A percentile compares a stretch with the other conserved stretches of the same genome.
Conservation (phyloP, 164 flowering plant species). For the Tinospora cordifolia region DNA sequence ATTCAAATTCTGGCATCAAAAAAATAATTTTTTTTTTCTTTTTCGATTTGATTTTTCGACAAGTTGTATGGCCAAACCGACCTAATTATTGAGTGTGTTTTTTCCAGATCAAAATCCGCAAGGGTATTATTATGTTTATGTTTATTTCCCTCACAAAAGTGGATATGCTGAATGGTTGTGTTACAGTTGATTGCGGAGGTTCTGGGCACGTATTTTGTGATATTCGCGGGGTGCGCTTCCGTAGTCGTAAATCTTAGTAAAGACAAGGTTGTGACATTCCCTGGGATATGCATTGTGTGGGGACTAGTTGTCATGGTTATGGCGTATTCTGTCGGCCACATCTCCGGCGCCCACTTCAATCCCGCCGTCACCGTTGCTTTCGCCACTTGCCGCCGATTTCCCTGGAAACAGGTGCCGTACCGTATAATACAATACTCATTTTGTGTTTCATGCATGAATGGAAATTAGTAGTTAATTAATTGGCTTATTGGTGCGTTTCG, state of each 20-base stretch:
- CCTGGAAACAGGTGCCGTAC: slow-evolving; percentile 44
- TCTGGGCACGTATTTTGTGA: slow-evolving; percentile 43
- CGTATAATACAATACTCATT: too few relatives aligned
- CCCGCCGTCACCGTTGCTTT: slow-evolving; percentile 64
- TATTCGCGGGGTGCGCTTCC: slow-evolving; percentile 52
- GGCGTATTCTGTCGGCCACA: slow-evolving; percentile 54
- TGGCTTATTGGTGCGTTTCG: background rate
- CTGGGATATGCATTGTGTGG: slow-evolving; percentile 43
- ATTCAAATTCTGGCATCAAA: too few relatives aligned
- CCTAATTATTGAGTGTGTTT: background rate
- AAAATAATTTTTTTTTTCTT: too few relatives aligned
- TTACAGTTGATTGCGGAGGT: slow-evolving; percentile 48
- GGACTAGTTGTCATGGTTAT: slow-evolving; percentile 52
- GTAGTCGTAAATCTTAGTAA: slow-evolving; percentile 32
- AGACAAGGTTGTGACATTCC: slow-evolving; percentile 38
- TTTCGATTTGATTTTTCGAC: too few relatives aligned
- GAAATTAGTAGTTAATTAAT: background rate
- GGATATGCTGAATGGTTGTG: too few relatives aligned
- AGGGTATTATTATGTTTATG: background rate
- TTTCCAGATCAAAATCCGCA: background rate
- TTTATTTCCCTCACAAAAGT: background rate
- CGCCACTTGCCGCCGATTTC: slow-evolving; percentile 40
- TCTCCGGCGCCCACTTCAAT: slow-evolving; percentile 63
- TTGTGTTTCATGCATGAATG: background rate
- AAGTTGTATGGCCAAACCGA: too few relatives aligned